Evolutionary conservation across 306 rosid genomes (phyloP).

Genomic region (Luffa aegyptiaca): DNA sequence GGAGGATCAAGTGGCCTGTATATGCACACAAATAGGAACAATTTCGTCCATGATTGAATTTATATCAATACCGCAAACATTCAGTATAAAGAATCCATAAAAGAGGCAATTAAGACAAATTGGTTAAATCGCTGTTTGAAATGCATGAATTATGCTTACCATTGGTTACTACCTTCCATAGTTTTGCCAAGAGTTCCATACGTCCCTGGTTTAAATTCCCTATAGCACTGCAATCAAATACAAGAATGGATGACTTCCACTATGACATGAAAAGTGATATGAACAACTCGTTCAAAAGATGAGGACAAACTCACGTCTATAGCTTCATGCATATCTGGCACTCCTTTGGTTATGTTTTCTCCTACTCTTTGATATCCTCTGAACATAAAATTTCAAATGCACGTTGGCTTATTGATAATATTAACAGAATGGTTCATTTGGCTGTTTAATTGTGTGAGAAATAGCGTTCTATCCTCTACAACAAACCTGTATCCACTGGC

Average conservation of each 20-base stretch:
- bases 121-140: not conserved
- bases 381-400: conserved; percentile 18
- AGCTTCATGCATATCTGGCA: conserved; percentile 88
- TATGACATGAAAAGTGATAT: not conserved
- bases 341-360: conserved; percentile 72
- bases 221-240: conserved; percentile 52
- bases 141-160: conserved; percentile 39
- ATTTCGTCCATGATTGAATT: not conserved
- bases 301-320: conserved; percentile 55
- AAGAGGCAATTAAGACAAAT: not conserved
- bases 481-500: conserved; percentile 66
- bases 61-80: not conserved
- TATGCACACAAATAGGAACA: conserved; percentile 9
- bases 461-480: not conserved
- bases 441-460: not conserved
- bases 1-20: conserved; percentile 76
- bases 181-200: conserved; percentile 77
- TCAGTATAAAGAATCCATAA: not conserved
- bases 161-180: conserved; percentile 78
- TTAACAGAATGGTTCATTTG: not conserved
- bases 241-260: not conserved
- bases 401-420: not conserved
- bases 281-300: not conserved
- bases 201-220: conserved; percentile 65
- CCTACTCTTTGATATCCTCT: conserved; percentile 83